phyloP scores from a whole-genome alignment of 129 eudicot genomes.

The Lactuca sativa region DNA sequence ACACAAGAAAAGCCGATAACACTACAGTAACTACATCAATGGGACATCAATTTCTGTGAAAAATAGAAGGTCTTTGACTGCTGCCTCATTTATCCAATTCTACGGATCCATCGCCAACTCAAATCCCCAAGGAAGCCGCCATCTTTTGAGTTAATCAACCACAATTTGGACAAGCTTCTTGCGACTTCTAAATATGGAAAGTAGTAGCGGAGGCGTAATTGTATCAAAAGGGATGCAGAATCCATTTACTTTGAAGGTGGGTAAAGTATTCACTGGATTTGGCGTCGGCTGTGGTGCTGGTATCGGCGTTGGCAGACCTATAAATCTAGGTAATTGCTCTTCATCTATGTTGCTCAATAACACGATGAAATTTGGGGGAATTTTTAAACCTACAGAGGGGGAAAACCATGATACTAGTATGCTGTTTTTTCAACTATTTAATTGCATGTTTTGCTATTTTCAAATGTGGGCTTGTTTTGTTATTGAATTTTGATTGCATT shows the following conservation, averaged over 20 bases:
- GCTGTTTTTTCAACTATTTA: background rate
- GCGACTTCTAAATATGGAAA: background rate
- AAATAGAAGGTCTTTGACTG: no score
- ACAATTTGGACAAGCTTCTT: background rate
- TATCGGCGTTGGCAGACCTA: conserved; percentile 76
- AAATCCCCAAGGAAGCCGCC: background rate
- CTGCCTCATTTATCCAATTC: no score
- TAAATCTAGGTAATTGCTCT: conserved; percentile 47
- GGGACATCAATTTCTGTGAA: no score
- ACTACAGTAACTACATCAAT: no score
- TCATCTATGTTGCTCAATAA: background rate
- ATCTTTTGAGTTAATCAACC: background rate
- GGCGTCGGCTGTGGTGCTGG: conserved; percentile 98
- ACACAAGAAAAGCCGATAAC: no score
- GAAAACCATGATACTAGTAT: conserved; percentile 36
- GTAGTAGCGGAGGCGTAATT: conserved; percentile 20
- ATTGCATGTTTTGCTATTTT: background rate
- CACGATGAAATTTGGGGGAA: conserved; percentile 42
- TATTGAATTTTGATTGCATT: conserved; percentile 3
- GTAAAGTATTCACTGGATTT: conserved; percentile 88
- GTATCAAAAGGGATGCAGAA: conserved; percentile 42
- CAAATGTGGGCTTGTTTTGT: background rate
- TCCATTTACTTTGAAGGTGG: conserved; percentile 83
- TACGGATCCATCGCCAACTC: no score
- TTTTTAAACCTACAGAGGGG: conserved; percentile 35